Evolutionary conservation across 2,329 filamentous ascomycete genomes (phyloP).

Genomic region (Fusarium algeriense): DNA sequence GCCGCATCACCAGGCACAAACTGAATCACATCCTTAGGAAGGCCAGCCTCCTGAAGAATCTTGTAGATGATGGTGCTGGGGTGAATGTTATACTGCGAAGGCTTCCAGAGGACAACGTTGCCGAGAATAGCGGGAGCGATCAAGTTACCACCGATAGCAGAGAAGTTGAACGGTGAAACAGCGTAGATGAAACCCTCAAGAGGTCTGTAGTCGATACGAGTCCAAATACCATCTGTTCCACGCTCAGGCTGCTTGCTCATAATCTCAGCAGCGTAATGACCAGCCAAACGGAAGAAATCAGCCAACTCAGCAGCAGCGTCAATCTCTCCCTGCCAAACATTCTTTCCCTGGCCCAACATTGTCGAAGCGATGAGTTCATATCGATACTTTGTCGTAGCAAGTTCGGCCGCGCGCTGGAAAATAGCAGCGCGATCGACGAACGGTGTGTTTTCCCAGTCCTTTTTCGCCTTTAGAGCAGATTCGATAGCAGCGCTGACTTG

Average conservation of each 20-base stretch:
- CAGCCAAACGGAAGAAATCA: slow-evolving; percentile 94
- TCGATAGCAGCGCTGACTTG: slow-evolving; percentile 73
- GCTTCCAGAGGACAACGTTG: slow-evolving; percentile 97
- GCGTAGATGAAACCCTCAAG: slow-evolving; percentile 96
- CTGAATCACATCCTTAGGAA: slow-evolving; percentile 90
- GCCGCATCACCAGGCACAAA: slow-evolving; percentile 91
- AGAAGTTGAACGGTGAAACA: slow-evolving; percentile 96
- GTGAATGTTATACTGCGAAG: slow-evolving; percentile 84
- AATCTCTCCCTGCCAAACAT: slow-evolving; percentile 98
- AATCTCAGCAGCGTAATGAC: slow-evolving; percentile 79
- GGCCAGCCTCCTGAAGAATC: slow-evolving; percentile 89
- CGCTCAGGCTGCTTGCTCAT: slow-evolving; percentile 52
- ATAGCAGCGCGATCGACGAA: slow-evolving; percentile 92
- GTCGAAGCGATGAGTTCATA: slow-evolving; percentile 97
- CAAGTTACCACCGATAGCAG: slow-evolving; percentile 90
- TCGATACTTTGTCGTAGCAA: slow-evolving; percentile 90
- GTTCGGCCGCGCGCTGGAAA: slow-evolving; percentile 94
- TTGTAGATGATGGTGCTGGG: slow-evolving; percentile 91
- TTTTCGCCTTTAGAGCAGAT: slow-evolving; percentile 84
- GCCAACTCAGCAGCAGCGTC: slow-evolving; percentile 91
- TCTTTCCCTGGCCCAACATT: slow-evolving; percentile 97
- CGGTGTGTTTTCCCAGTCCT: slow-evolving; percentile 83
- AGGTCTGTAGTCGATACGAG: slow-evolving; percentile 89
- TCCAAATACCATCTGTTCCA: slow-evolving; percentile 50
- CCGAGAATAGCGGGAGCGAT: slow-evolving; percentile 87